phyloP scores from a whole-genome alignment of 2,329 filamentous ascomycete species.

The Monosporascus sp. region DNA sequence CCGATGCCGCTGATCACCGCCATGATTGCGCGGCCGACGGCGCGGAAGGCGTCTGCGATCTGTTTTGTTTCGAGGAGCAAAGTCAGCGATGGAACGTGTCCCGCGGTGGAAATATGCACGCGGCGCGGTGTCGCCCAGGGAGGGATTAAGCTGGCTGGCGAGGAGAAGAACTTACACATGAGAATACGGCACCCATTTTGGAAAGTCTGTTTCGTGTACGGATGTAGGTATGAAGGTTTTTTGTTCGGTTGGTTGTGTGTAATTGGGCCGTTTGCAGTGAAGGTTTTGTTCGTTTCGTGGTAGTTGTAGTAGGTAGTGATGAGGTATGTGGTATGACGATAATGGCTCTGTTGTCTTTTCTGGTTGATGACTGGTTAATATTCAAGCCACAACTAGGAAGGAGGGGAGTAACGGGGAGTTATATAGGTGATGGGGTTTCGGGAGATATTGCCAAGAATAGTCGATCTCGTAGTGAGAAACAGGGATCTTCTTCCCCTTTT shows the following conservation, averaged over 20 bases:
- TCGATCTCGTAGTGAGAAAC: no score
- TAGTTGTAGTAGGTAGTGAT: background rate
- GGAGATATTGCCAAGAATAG: no score
- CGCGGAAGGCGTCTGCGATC: slow-evolving; percentile 54
- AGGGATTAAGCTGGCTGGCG: no score
- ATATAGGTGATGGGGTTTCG: background rate
- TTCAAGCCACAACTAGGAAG: background rate
- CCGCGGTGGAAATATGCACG: no score
- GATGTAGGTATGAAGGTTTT: slow-evolving; percentile 2
- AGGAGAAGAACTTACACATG: slow-evolving; percentile 59
- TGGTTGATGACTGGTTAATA: background rate
- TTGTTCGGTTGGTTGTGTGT: slow-evolving; percentile 4
- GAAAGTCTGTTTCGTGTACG: slow-evolving; percentile 13
- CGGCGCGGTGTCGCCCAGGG: no score
- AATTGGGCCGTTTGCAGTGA: slow-evolving; percentile 3
- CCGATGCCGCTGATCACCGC: slow-evolving; percentile 64
- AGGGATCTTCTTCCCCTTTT: no score
- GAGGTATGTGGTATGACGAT: no score
- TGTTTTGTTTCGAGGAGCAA: slow-evolving; percentile 25
- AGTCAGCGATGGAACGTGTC: slow-evolving; percentile 8
- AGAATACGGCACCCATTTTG: slow-evolving; percentile 78
- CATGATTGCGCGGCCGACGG: slow-evolving; percentile 63
- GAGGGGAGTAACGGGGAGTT: background rate
- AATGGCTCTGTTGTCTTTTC: background rate
- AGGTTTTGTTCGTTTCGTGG: background rate